phyloP scores from a whole-genome alignment of 1,284 basidiomycete genomes.

The Leccinum ponderosum region DNA sequence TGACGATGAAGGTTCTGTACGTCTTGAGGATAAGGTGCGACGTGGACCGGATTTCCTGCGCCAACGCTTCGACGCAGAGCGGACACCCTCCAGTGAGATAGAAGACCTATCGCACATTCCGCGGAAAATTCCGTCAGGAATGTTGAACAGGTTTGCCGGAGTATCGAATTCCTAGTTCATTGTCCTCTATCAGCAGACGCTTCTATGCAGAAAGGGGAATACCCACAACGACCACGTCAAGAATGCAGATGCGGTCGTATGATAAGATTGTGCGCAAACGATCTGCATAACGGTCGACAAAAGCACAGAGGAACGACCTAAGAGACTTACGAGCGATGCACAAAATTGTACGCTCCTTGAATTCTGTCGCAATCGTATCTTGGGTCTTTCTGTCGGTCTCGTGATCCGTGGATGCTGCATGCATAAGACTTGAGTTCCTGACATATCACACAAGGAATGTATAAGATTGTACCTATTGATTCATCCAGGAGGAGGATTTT shows the following conservation, averaged over 20 bases:
- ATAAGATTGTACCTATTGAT: slow-evolving; percentile 39
- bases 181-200: neutral
- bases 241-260: slow-evolving; percentile 76
- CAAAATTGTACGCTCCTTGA: slow-evolving; percentile 75
- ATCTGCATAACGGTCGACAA: slow-evolving; percentile 40
- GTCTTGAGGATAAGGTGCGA: too few species aligned
- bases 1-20: too few species aligned
- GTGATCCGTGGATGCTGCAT: slow-evolving; percentile 73
- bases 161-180: slow-evolving; percentile 60
- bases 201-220: neutral
- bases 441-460: neutral
- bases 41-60: too few species aligned
- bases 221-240: slow-evolving; percentile 62
- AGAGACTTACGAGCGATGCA: slow-evolving; percentile 70
- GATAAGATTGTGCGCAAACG: slow-evolving; percentile 73
- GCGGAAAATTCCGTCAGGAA: too few species aligned
- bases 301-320: neutral
- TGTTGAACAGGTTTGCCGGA: slow-evolving; percentile 62
- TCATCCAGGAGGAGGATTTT: slow-evolving; percentile 69
- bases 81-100: slow-evolving; percentile 66
- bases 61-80: slow-evolving; percentile 13
- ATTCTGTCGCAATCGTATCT: slow-evolving; percentile 83
- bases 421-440: slow-evolving; percentile 5
- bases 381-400: slow-evolving; percentile 87
- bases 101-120: slow-evolving; percentile 72